Base-by-base conservation (phyloP, 2,329 filamentous ascomycete species). In the Aspergillus pseudoviridinutans region DNA sequence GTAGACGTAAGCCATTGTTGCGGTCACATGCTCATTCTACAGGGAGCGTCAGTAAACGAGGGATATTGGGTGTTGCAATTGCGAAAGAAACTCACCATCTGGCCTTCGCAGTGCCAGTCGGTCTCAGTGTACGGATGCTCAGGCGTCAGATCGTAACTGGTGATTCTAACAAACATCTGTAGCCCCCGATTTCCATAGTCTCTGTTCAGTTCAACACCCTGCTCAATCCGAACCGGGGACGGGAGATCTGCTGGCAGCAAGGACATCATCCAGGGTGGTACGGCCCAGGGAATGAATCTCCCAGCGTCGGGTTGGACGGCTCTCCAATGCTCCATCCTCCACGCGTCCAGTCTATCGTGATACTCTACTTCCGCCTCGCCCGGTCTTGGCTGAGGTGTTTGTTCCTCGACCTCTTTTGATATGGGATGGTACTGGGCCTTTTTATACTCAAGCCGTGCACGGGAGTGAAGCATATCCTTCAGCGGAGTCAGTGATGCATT, bases 151-250 rank as follows among this genome's bases (percentile, higher is more conserved):
- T 86, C 77, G 52, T 87, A 82, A 38, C 78, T 81, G 1, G 83
- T 79, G 61, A 89, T 75, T 65, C 88, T 87, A 32, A 87, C 80
- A 51, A 89, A 84, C 38, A 89, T 70, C 63, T 89, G 86, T 3
- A 88, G 65, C 2, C 81, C 80, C 5, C 69, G 67, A 1, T 76
- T 64, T 8, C 67, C 62, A 58, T 76, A 80, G n/a, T 74, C 63
- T 8, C 67, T 57, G 29, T 62, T 64, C n/a, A 76, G 63, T n/a
- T 69, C 61, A 35, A 74, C 64, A 3, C 64, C 50, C 12, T 63
- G 62, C 47, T 68, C 62, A 27, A 72, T 64, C 1, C 70, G 63
- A 32, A 72, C 65, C 2, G 66, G 58, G 32, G 57, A 61, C 4
- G 64, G 61, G 20, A 71, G 55, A 25, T 69, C 64, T 38, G 58